Percentiles rank a stretch among this genome's conserved stretches.
phyloP scores from a whole-genome alignment of 2,329 filamentous ascomycete species.

The Metarhizium guizhouense region DNA sequence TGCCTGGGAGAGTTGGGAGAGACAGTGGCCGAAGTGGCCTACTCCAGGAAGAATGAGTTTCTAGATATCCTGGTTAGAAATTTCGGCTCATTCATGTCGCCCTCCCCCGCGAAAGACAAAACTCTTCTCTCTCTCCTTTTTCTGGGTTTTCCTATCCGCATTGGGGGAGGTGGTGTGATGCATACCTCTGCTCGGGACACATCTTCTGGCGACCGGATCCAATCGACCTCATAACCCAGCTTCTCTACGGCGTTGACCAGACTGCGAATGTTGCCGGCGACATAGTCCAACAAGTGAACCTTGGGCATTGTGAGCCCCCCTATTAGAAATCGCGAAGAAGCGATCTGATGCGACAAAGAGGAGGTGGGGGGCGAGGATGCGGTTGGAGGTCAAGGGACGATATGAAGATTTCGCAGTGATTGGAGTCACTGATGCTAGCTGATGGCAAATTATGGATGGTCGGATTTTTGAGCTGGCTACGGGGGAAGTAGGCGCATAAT shows the following conservation, averaged over 20 bases:
- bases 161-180: not conserved
- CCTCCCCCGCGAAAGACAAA: no score
- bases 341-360: not conserved
- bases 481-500: not conserved
- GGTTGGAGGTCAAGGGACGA: no score
- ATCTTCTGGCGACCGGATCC: conserved; percentile 79
- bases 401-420: no score
- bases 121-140: no score
- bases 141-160: no score
- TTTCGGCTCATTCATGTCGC: no score
- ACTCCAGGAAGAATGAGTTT: conserved; percentile 94
- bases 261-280: conserved; percentile 91
- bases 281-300: conserved; percentile 76
- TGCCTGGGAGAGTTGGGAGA: conserved; percentile 71
- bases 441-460: no score
- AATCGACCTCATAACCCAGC: conserved; percentile 85
- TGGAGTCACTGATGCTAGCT: no score
- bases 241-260: conserved; percentile 97
- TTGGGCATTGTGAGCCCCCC: conserved; percentile 52
- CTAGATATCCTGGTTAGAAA: conserved; percentile 30
- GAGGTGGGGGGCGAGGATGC: not conserved
- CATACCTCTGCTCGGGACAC: conserved; percentile 72
- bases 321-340: not conserved
- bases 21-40: conserved; percentile 94
- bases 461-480: not conserved